Evolutionary conservation across 495 filamentous ascomycete genomes (phyloP), one percentile per base, ranked within the genome.

Genomic region (Penicillium silybi): DNA sequence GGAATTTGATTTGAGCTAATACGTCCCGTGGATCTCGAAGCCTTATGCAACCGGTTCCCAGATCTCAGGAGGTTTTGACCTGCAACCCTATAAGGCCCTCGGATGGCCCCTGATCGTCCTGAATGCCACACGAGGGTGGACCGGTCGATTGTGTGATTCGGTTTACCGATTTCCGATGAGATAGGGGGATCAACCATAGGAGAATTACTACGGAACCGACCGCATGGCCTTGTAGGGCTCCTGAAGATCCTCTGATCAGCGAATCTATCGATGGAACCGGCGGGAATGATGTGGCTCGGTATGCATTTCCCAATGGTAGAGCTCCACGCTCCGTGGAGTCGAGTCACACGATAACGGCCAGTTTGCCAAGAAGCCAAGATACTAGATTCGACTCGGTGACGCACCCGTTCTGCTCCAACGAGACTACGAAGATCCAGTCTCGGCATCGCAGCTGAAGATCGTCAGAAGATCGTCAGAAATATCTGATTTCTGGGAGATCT

Each of bases 101-200:
- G 46, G 46, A 49, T 32, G n/a, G 23, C 37, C 38, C 16, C 46
- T 49, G 46, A 49, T 49, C 26, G 16, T 32, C 38, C 25, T 29
- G 3, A 2, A 41, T 49, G 46, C 19, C 6, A 25, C 38, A 19
- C 37, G 20, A 16, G 25, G 15, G 38, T 49, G 23, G 47, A 18
- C 26, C 26, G 19, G 23, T 11, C 25, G 38, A 49, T 42, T 16
- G 18, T 49, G 47, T 49, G 47, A 41, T 49, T 27, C 9, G 26
- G n/a, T n/a, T 19, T 23, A 39, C 43, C 4, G 34, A 23, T 27
- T 25, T 34, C 22, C 15, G 29, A 17, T 38, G 34, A 8, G 10
- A 18, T 20, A 8, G 7, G 2, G n/a, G 38, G 13, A 43, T 43
- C 16, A 17, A 16, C 16, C 16, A 39, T 39, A 6, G 13, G 20